phyloP scores from a whole-genome alignment of 768 basidiomycete genomes.

The Suillus spraguei region DNA sequence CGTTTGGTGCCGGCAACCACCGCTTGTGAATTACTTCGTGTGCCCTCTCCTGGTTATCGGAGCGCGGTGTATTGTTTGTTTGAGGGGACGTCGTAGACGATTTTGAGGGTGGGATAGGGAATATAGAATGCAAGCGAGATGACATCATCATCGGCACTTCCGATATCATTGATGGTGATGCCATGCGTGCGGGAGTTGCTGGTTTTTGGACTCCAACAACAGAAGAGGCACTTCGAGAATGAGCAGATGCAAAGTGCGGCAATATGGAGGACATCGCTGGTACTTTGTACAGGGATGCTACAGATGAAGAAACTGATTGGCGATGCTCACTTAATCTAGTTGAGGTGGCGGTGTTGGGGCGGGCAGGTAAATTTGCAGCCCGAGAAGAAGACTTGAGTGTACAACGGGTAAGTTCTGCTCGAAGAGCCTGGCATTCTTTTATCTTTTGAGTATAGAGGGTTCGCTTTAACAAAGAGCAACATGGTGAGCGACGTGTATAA shows the following conservation, averaged over 20 bases:
- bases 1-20: slow-evolving; percentile 57
- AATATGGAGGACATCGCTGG: slow-evolving; percentile 44
- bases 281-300: slow-evolving; percentile 35
- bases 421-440: slow-evolving; percentile 70
- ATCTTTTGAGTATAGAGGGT: slow-evolving; percentile 63
- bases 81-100: slow-evolving; percentile 49
- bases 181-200: slow-evolving; percentile 33
- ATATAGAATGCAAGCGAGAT: slow-evolving; percentile 29
- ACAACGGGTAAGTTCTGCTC: slow-evolving; percentile 62
- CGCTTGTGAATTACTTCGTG: slow-evolving; percentile 55
- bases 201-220: slow-evolving; percentile 41
- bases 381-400: slow-evolving; percentile 33
- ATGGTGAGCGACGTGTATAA: slow-evolving; percentile 17
- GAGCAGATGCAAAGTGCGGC: slow-evolving; percentile 54
- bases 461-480: slow-evolving; percentile 44
- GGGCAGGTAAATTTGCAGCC: slow-evolving; percentile 25
- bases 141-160: slow-evolving; percentile 17
- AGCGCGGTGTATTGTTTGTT: slow-evolving; percentile 59
- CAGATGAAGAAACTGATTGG: slow-evolving; percentile 31
- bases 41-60: slow-evolving; percentile 59
- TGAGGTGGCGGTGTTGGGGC: slow-evolving; percentile 30
- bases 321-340: slow-evolving; percentile 26
- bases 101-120: slow-evolving; percentile 40
- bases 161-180: slow-evolving; percentile 28
- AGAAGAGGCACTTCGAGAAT: slow-evolving; percentile 51